Percentiles rank a stretch among this genome's conserved stretches.
These are phyloP conservation scores for Tulasnella calospora DNA, from an alignment of 768 basidiomycete genomes.

Conservation along the genomic window DNA sequence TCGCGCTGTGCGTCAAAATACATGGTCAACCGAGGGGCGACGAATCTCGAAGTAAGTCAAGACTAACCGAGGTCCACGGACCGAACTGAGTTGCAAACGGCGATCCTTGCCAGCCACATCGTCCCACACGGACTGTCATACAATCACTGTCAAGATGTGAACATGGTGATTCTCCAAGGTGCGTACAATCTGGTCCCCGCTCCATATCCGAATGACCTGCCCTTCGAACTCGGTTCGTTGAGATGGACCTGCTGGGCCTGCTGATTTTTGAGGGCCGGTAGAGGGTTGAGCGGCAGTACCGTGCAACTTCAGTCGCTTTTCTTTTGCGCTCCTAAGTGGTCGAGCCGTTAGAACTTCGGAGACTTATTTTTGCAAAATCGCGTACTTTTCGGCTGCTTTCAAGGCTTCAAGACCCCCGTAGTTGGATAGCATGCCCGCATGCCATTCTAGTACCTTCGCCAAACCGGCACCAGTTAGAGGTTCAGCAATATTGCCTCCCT, in stretches of 20 bases:
- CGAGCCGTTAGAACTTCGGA: not conserved
- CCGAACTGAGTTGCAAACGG: conserved; percentile 82
- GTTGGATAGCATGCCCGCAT: conserved; percentile 86
- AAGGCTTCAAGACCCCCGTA: conserved; percentile 83
- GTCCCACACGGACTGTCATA: conserved; percentile 55
- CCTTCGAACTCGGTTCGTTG: conserved; percentile 56
- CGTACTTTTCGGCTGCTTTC: conserved; percentile 68
- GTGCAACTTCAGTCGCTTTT: conserved; percentile 66
- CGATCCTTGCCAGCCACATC: conserved; percentile 71
- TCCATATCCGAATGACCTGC: conserved; percentile 82
- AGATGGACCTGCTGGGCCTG: conserved; percentile 37
- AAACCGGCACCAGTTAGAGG: conserved; percentile 78
- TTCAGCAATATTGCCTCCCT: conserved; percentile 87
- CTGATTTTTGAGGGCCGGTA: conserved; percentile 31
- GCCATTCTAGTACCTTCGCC: conserved; percentile 94
- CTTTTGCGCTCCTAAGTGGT: conserved; percentile 51
- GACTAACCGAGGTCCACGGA: conserved; percentile 71
- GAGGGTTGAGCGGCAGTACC: conserved; percentile 38
- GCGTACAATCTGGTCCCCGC: conserved; percentile 67
- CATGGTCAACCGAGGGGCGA: not conserved
- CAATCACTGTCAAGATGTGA: not conserved
- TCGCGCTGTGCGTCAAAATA: conserved; percentile 47
- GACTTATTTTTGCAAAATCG: not conserved
- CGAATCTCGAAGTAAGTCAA: conserved; percentile 14
- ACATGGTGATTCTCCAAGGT: conserved; percentile 28